Percentiles rank a stretch among this genome's conserved stretches.
Conservation (phyloP, 1,284 basidiomycete genomes). For the Hymenochaete sp. region DNA sequence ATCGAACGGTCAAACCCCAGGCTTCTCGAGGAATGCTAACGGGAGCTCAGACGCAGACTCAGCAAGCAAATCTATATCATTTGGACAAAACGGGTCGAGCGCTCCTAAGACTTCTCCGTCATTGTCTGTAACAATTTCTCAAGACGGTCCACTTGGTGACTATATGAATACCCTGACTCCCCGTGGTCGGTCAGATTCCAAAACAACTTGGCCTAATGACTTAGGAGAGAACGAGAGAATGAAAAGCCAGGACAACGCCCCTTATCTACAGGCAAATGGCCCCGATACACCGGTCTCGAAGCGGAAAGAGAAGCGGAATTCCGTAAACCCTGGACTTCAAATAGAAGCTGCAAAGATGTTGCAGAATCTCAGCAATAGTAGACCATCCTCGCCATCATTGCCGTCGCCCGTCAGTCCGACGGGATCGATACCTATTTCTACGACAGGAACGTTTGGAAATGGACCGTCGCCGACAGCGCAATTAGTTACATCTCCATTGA, state of each 20-base stretch:
- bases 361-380: constrained; percentile 8
- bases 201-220: constrained; percentile 8
- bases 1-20: constrained; percentile 8
- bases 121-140: constrained; percentile 12
- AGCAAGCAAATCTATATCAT: constrained; percentile 13
- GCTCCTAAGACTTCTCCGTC: constrained; percentile 11
- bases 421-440: not conserved
- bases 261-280: constrained; percentile 35
- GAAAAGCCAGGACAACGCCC: constrained; percentile 52
- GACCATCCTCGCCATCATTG: constrained; percentile 22
- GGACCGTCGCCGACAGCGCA: constrained; percentile 14
- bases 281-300: no score
- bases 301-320: constrained; percentile 35
- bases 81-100: constrained; percentile 5
- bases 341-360: constrained; percentile 23
- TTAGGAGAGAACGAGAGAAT: constrained; percentile 31
- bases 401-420: constrained; percentile 3
- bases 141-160: constrained; percentile 11
- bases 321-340: constrained; percentile 37
- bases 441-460: constrained; percentile 1
- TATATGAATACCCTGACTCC: constrained; percentile 19
- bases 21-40: constrained; percentile 4
- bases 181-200: constrained; percentile 13
- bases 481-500: constrained; percentile 15
- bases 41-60: constrained; percentile 13